Evolutionary conservation across 2,329 filamentous ascomycete species (phyloP).

Genomic region (Myriosclerotinia duriaeana): DNA sequence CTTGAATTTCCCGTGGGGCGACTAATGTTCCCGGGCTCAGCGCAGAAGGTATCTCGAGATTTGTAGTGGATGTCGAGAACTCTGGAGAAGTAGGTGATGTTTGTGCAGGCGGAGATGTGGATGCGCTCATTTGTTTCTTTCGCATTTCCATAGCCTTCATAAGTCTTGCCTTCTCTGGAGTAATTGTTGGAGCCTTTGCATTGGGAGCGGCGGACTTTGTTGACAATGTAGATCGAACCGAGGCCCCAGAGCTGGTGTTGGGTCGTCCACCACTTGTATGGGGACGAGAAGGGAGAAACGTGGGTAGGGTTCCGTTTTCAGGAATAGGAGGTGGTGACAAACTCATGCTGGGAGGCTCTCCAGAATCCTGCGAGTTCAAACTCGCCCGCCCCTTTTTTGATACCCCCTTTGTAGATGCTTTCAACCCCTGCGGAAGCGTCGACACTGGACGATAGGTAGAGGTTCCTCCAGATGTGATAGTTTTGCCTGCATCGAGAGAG

Average conservation of each 20-base stretch:
- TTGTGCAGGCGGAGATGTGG: constrained; percentile 21
- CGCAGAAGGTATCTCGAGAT: constrained; percentile 22
- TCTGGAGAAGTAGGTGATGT: constrained; percentile 18
- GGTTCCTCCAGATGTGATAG: constrained; percentile 56
- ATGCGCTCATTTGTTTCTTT: constrained; percentile 68
- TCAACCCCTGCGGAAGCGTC: constrained; percentile 77
- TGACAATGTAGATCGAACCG: constrained; percentile 32
- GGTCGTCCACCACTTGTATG: constrained; percentile 40
- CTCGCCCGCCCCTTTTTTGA: constrained; percentile 51
- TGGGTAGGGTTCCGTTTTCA: constrained; percentile 25
- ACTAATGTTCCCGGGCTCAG: constrained; percentile 15
- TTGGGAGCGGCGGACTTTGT: constrained; percentile 26
- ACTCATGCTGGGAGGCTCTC: constrained; percentile 36
- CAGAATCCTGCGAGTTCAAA: constrained; percentile 43
- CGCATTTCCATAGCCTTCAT: constrained; percentile 93
- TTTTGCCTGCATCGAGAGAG: constrained; percentile 66
- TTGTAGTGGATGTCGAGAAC: constrained; percentile 19
- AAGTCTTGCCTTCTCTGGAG: constrained; percentile 84
- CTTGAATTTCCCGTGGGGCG: constrained; percentile 32
- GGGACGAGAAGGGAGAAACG: constrained; percentile 36
- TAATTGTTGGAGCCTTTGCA: constrained; percentile 55
- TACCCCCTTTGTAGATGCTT: constrained; percentile 58
- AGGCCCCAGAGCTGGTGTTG: constrained; percentile 38
- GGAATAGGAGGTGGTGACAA: constrained; percentile 36
- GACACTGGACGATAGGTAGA: constrained; percentile 69